phyloP scores from a whole-genome alignment of 2,329 filamentous ascomycete genomes.

The Lithohypha guttulata region DNA sequence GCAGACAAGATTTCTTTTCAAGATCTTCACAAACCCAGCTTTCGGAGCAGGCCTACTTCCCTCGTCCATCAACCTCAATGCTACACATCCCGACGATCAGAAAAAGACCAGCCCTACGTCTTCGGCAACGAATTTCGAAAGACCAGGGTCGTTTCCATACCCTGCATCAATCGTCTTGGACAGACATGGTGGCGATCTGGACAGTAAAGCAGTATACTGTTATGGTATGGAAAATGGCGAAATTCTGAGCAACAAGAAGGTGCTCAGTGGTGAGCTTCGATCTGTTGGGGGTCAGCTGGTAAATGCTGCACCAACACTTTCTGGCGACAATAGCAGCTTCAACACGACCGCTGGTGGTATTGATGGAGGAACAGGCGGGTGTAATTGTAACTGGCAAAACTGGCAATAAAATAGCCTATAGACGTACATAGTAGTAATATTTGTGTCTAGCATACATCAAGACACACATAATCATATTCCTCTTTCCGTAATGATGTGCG shows the following conservation, averaged over 20 bases:
- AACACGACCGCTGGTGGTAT: conserved; percentile 35
- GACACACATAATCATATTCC: too few species aligned
- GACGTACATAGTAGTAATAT: too few species aligned
- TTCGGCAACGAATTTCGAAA: conserved; percentile 36
- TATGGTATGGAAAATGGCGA: conserved; percentile 43
- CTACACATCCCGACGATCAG: conserved; percentile 8
- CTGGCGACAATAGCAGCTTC: conserved; percentile 22
- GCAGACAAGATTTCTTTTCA: conserved; percentile 50
- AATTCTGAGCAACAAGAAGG: conserved; percentile 36
- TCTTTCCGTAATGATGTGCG: too few species aligned
- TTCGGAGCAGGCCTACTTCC: conserved; percentile 24
- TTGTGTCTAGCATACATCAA: too few species aligned
- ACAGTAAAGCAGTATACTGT: conserved; percentile 50
- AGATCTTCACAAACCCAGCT: conserved; percentile 49
- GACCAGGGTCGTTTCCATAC: conserved; percentile 51
- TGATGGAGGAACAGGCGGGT: conserved; percentile 51
- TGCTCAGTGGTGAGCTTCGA: conserved; percentile 43
- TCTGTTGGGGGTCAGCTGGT: conserved; percentile 41
- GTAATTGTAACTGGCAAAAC: conserved; percentile 50
- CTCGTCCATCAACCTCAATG: conserved; percentile 9
- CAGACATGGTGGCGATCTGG: conserved; percentile 45
- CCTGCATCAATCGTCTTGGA: conserved; percentile 50
- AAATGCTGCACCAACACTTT: conserved; percentile 39
- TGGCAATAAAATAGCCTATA: conserved; percentile 30
- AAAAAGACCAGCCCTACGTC: conserved; percentile 18